These are phyloP conservation scores for Hysterium pulicare DNA, from an alignment of 2,329 filamentous ascomycete genomes.

Conservation along the genomic window DNA sequence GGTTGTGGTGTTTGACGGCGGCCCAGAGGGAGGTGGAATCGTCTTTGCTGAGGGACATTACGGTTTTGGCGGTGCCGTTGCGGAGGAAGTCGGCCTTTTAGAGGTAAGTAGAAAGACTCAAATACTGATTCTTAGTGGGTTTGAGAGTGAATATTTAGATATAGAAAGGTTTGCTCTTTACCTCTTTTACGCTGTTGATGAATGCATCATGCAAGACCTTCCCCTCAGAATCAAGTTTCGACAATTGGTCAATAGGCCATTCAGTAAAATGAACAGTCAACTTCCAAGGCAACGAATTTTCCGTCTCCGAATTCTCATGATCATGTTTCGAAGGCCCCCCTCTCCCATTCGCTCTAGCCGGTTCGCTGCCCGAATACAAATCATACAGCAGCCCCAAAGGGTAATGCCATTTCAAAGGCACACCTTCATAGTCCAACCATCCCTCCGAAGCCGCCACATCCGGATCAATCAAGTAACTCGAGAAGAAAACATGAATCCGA, in stretches of 20 bases:
- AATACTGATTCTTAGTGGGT: no score
- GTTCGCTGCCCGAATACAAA: constrained; percentile 60
- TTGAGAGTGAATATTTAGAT: constrained; percentile 4
- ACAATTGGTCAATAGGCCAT: constrained; percentile 57
- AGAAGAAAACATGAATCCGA: constrained; percentile 62
- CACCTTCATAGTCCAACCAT: constrained; percentile 65
- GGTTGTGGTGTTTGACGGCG: constrained; percentile 74
- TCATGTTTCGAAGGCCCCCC: no score
- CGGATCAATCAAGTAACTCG: constrained; percentile 55
- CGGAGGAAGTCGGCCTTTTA: constrained; percentile 74
- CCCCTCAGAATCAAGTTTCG: constrained; percentile 53
- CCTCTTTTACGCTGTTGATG: constrained; percentile 68
- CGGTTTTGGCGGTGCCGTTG: constrained; percentile 82
- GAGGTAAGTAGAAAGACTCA: no score
- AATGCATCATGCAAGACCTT: constrained; percentile 62
- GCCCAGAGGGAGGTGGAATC: constrained; percentile 82
- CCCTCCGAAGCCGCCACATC: constrained; percentile 50
- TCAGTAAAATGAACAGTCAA: constrained; percentile 60
- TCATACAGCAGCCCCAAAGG: constrained; percentile 68
- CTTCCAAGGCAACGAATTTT: constrained; percentile 55
- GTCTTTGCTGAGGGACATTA: constrained; percentile 83
- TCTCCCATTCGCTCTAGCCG: constrained; percentile 30
- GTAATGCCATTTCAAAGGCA: constrained; percentile 70
- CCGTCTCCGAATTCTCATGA: constrained; percentile 15
- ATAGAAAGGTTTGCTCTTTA: constrained; percentile 11